Base-by-base conservation (phyloP, 2,329 filamentous ascomycete species). In the Aspergillus bombycis region DNA sequence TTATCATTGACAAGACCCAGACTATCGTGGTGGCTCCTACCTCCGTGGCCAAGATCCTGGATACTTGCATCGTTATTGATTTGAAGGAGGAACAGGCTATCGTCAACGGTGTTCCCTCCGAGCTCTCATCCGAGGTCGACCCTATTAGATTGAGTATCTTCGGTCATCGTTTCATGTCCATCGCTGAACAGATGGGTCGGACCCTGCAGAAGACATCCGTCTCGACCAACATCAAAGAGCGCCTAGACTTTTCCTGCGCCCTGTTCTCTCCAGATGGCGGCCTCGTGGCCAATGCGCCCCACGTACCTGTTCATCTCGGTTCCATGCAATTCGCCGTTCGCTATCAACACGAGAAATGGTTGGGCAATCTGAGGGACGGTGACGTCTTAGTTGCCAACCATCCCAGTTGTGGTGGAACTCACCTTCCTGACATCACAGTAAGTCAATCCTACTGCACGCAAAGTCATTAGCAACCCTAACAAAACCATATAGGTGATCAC, bases 21-120 rank as follows among this genome's bases (percentile, higher is more conserved):
- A 98, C 94, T 0, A 95, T 98, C 66, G 92, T 97, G 0, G 89
- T 97, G 3, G 91, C 92, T 0, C 94, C 94, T 0, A 86, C 86
- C 34, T 87, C 93, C 2, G 87, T 88, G 26, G 94, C 94, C 0
- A 79, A 93, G 28, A 84, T 97, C 36, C 88, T 96, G 21, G 85
- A 92, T 66, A 96, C 93, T 0, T 94, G 97, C 71, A 92, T 97
- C 9, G 85, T 97, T 8, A 94, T 97, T 72, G 93, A 97, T 67
- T 86, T 95, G 46, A 87, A 89, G 60, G 88, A 81, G 67, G 80
- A 68, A 16, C 85, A 74, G 65, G 65, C 68, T 9, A 58, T 67
- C 23, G 41, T 65, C 26, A 63, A 67, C 1, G 70, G 67, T 23
- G 28, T 52, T 34, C 62, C 66, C 11, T 62, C 60, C 1, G 45